Percentiles rank a stretch among this genome's conserved stretches.
phyloP scores from a whole-genome alignment of 495 filamentous ascomycete species.

The Penicillium dipodomyicola region DNA sequence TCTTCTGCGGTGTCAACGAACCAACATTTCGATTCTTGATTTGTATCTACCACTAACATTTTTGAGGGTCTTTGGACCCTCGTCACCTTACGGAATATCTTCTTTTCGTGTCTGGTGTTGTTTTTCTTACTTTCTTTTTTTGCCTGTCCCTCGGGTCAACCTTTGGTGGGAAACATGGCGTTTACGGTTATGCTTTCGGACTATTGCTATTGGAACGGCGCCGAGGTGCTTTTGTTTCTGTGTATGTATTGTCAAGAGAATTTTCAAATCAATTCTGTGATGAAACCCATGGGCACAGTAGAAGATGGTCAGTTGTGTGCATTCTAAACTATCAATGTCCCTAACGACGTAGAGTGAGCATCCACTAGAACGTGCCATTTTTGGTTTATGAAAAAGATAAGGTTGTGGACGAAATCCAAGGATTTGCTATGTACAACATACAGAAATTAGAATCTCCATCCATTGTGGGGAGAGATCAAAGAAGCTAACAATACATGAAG shows the following conservation, averaged over 20 bases:
- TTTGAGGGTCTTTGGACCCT: constrained; percentile 1
- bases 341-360: not conserved
- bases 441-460: constrained; percentile 14
- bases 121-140: constrained; percentile 6
- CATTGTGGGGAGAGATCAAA: constrained; percentile 13
- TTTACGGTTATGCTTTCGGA: constrained; percentile 10
- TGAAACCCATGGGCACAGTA: not conserved
- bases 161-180: constrained; percentile 14
- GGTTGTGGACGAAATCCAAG: not conserved
- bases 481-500: constrained; percentile 34
- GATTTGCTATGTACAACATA: constrained; percentile 33
- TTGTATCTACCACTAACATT: constrained; percentile 19
- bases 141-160: not conserved
- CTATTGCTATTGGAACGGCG: constrained; percentile 12
- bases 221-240: constrained; percentile 7
- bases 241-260: constrained; percentile 2
- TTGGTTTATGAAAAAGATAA: not conserved
- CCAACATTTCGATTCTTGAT: constrained; percentile 14
- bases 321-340: not conserved
- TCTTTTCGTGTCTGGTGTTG: constrained; percentile 8
- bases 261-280: not conserved
- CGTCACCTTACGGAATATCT: not conserved
- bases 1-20: constrained; percentile 13
- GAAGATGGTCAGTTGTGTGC: not conserved
- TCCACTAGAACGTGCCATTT: not conserved